Conservation (phyloP, 495 filamentous ascomycete species). For the Tirmania nivea region DNA sequence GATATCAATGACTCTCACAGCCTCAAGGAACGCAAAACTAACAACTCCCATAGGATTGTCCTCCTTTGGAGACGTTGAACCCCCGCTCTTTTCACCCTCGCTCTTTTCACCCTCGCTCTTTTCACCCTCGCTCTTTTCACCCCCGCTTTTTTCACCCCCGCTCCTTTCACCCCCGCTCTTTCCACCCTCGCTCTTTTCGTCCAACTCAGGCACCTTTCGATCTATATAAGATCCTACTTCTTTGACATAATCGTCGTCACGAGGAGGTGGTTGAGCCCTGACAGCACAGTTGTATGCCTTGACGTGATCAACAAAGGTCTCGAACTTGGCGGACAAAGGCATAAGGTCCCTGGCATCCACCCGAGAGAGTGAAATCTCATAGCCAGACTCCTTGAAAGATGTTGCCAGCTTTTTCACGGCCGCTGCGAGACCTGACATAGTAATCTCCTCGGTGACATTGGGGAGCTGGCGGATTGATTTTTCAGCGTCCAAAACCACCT, state of each 20-base stretch:
- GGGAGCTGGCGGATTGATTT: background rate
- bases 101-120: too few species aligned
- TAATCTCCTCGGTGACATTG: conserved; percentile 8
- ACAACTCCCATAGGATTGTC: background rate
- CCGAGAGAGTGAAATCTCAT: conserved; percentile 16
- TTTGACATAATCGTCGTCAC: too few species aligned
- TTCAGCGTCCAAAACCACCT: conserved; percentile 4
- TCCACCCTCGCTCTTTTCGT: too few species aligned
- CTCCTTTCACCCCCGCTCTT: too few species aligned
- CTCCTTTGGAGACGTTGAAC: too few species aligned
- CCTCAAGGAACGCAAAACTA: background rate
- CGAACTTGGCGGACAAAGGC: conserved; percentile 6
- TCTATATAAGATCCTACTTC: too few species aligned
- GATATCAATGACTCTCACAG: background rate
- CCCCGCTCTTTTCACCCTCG: too few species aligned
- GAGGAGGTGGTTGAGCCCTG: background rate
- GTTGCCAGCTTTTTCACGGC: conserved; percentile 11
- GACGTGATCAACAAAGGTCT: conserved; percentile 7
- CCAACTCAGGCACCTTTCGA: too few species aligned
- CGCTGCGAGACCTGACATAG: conserved; percentile 7
- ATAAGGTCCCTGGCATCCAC: conserved; percentile 9
- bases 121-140: too few species aligned
- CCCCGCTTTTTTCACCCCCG: too few species aligned
- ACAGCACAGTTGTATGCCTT: conserved; percentile 15
- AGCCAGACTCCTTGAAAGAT: conserved; percentile 11